Evolutionary conservation across 2,329 filamentous ascomycete species (phyloP), one percentile per base, ranked within the genome.

Genomic region (Golovinomyces cichoracearum): DNA sequence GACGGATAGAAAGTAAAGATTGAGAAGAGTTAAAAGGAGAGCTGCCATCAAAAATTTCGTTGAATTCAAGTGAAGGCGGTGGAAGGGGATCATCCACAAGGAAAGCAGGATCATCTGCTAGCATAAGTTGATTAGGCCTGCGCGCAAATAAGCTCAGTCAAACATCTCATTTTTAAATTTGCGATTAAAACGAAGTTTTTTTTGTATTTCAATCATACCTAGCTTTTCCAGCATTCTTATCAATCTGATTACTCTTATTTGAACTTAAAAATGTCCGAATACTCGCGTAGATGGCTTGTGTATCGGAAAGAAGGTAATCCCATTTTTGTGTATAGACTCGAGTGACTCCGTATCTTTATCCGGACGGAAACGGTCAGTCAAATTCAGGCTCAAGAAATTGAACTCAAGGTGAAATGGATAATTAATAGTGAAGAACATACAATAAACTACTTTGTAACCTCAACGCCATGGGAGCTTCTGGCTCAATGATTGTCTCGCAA

Each of bases 371-470:
- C 31, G 62, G 53, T n/a, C 9, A 31, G 9, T 27, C n/a, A 23
- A 19, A 15, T 19, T 2, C 38, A 10, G 12, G 19, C 5, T 2
- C 38, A 23, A 15, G 12, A 23, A 42, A 2, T 35, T 35, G 31
- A 35, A 35, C 2, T 35, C 2, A 35, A n/a, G n/a, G n/a, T n/a
- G n/a, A n/a, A n/a, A n/a, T 5, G 10, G 7, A 33, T 3, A 15
- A 7, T 33, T n/a, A 4, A 15, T 33, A 33, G 13, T 33, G 5
- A 33, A 33, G 10, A 23, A 57, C 69, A 60, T 60, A 80, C 74
- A 98, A 74, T 17, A 98, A 69, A 56, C 79, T 94, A 15, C 85
- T 81, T 60, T 95, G 88, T 21, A 98, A 72, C 31, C 90, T 78
- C 54, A 98, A 64, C 4, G 90, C 88, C 65, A 98, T 79, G 2